Conservation (phyloP, 371 early-diverging fungal genomes). For the Mortierella sp. region DNA sequence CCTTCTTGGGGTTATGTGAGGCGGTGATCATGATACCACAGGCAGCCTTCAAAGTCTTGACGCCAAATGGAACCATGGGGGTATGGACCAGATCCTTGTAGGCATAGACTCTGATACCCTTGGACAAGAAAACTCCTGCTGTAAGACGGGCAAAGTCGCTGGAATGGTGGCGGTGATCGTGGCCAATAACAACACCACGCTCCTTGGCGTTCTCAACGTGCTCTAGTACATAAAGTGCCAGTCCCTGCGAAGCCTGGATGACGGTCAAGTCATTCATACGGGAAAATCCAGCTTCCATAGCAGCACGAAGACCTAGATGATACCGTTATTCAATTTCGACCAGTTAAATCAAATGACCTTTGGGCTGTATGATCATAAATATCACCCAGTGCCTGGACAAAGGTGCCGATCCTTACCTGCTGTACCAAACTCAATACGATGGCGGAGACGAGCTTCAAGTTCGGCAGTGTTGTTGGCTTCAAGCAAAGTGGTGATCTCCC, state of each 20-base stretch:
- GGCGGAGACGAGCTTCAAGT: constrained; percentile 75
- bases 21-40: constrained; percentile 99
- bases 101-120: constrained; percentile 88
- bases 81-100: constrained; percentile 86
- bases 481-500: constrained; percentile 69
- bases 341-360: too few relatives aligned
- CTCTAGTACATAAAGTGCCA: constrained; percentile 70
- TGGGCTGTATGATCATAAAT: too few relatives aligned
- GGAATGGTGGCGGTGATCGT: constrained; percentile 95
- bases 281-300: constrained; percentile 96
- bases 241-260: constrained; percentile 88
- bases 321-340: too few relatives aligned
- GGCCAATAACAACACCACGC: constrained; percentile 93
- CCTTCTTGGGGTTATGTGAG: constrained; percentile 97
- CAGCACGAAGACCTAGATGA: constrained; percentile 84
- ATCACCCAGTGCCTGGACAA: not conserved
- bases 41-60: constrained; percentile 79
- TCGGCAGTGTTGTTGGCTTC: constrained; percentile 65
- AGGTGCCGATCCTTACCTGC: constrained; percentile 67
- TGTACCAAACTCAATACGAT: constrained; percentile 91
- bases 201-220: constrained; percentile 64
- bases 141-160: constrained; percentile 86
- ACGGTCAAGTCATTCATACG: constrained; percentile 96
- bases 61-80: constrained; percentile 93
- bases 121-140: constrained; percentile 85